phyloP scores from a whole-genome alignment of 768 basidiomycete genomes.

The Amylocystis lapponica region DNA sequence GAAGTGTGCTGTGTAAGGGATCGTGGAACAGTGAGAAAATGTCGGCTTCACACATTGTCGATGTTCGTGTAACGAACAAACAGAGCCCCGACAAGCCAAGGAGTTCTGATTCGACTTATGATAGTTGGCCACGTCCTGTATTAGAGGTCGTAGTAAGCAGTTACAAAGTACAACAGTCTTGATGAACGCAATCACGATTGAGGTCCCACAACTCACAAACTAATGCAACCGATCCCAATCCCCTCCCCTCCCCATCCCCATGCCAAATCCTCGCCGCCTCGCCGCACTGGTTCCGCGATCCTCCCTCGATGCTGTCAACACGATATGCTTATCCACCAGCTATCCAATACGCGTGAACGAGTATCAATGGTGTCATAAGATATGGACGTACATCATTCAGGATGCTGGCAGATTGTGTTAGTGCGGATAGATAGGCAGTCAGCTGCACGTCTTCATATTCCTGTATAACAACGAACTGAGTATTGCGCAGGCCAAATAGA shows the following conservation, averaged over 20 bases:
- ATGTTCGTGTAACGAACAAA: too few relatives aligned
- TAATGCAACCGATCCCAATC: conserved; percentile 60
- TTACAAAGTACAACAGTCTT: too few relatives aligned
- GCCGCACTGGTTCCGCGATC: conserved; percentile 39
- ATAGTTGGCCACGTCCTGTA: too few relatives aligned
- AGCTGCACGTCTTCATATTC: conserved; percentile 96
- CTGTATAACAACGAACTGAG: conserved; percentile 34
- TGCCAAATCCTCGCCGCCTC: conserved; percentile 42
- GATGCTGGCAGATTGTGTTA: conserved; percentile 85
- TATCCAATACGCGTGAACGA: conserved; percentile 11
- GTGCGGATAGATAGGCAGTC: conserved; percentile 77
- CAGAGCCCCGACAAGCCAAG: too few relatives aligned
- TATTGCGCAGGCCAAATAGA: conserved; percentile 1
- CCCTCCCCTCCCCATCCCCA: conserved; percentile 31
- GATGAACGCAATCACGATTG: too few relatives aligned
- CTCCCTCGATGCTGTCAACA: conserved; percentile 53
- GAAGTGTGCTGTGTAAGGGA: too few relatives aligned
- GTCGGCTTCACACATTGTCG: too few relatives aligned
- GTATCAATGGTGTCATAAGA: conserved; percentile 9
- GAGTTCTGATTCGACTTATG: too few relatives aligned
- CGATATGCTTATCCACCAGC: conserved; percentile 77
- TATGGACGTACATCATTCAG: conserved; percentile 76
- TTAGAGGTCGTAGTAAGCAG: too few relatives aligned
- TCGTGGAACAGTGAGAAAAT: too few relatives aligned
- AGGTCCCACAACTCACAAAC: too few relatives aligned